Base-by-base conservation (phyloP, 129 eudicot species). In the Centrapalus pauciflorus region DNA sequence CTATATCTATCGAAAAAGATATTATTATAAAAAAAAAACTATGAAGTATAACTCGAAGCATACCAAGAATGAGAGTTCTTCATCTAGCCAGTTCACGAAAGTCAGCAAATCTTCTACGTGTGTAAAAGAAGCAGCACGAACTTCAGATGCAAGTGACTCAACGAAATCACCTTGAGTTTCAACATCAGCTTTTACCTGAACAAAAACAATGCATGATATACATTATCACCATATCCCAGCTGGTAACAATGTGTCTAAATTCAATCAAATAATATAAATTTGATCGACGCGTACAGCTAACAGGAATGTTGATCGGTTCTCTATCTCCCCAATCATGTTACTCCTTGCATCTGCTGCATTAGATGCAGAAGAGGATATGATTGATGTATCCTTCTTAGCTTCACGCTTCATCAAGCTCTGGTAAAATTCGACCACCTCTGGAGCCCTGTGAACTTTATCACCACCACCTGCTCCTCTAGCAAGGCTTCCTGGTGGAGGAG, bases 151-250 rank as follows among this genome's bases (percentile, higher is more conserved):
- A 67, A 94, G 78, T 27, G 97, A 94, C 84, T 89, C 88, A 10
- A 94, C 99, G 74, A 89, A 94, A 74, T 94, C 99, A 61, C 97
- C 99, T 87, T 89, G 99, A 67, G 90, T 89, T 85, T 89, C 97
- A 64, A 94, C 99, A 60, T 94, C 99, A 72, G 99, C 99, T 89
- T 89, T 89, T 57, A 94, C 99, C 99, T 94, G 82, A 67, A 67
- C 50, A 43, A 24, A 51, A 29, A 76, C 43, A 64, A 13, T 41
- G 21, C 7, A 67, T 12, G 27, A 46, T 21, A 24, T 16, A 19
- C 8, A 14, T 54, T 23, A 14, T 60, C 6, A 16, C 66, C 25
- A 16, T 33, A 27, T 33, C 24, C 4, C 27, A 60, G 33, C 27
- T 16, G 19, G 20, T 40, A 17, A 38, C 3, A 7, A 55, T 38